These are phyloP conservation scores for Aspergillus terreus DNA, from an alignment of 2,329 filamentous ascomycete species.

Conservation along the genomic window DNA sequence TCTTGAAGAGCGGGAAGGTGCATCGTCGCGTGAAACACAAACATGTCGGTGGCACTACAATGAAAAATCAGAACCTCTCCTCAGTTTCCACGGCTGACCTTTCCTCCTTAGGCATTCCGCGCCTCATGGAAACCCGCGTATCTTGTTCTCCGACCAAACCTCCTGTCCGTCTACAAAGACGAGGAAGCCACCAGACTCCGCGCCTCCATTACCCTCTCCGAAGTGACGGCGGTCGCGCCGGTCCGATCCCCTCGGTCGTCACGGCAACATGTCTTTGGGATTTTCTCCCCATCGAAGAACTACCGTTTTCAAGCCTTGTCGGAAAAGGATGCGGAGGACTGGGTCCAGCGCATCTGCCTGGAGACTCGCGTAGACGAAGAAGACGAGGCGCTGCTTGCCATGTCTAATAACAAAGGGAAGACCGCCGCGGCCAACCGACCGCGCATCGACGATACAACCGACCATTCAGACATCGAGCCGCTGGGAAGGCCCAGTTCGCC, in stretches of 20 bases:
- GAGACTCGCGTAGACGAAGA: constrained; percentile 84
- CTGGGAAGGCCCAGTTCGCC: constrained; percentile 31
- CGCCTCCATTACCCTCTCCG: constrained; percentile 81
- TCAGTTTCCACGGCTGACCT: constrained; percentile 9
- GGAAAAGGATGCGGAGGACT: constrained; percentile 73
- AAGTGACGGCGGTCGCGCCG: constrained; percentile 84
- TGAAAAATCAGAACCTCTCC: not conserved
- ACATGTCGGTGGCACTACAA: constrained; percentile 57
- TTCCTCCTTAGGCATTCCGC: constrained; percentile 34
- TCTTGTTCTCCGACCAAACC: constrained; percentile 84
- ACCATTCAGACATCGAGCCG: constrained; percentile 40
- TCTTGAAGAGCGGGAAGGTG: constrained; percentile 83
- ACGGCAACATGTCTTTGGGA: constrained; percentile 80
- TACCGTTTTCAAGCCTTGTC: constrained; percentile 80
- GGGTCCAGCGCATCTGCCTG: constrained; percentile 76
- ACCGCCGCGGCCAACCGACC: constrained; percentile 22
- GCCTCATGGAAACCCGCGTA: constrained; percentile 89
- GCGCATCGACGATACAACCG: constrained; percentile 37
- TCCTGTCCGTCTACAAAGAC: constrained; percentile 89
- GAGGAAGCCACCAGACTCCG: constrained; percentile 84
- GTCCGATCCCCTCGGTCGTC: constrained; percentile 87
- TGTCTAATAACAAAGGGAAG: constrained; percentile 23
- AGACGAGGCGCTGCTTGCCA: constrained; percentile 71
- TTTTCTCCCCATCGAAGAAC: constrained; percentile 88
- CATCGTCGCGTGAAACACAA: constrained; percentile 90